Evolutionary conservation across 208 protist genomes (phyloP), one percentile per base, ranked within the genome.

Genomic region (Endotrypanum monterogeii): DNA sequence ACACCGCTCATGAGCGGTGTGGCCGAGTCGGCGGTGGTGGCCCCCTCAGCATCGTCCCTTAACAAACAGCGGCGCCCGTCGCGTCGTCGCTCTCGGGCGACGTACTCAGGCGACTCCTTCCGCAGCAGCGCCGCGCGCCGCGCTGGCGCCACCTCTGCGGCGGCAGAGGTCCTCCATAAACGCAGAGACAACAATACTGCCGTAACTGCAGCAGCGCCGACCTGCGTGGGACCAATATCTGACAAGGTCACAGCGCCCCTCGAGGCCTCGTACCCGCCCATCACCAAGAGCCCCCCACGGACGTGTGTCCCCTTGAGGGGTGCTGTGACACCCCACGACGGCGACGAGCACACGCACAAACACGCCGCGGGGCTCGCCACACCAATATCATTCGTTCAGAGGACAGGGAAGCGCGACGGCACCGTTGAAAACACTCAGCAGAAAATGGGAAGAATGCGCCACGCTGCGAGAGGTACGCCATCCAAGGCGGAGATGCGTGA

Each of bases 61-160:
- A 80, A 62, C 50, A 68, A 69, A 4, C 75, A 74, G 55, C 63
- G 73, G 25, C 76, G 76, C 39, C 39, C 63, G 7, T 54, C 65
- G 0, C 76, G 76, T 11, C 76, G 76, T 3, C 68, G 68, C 32
- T 62, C 52, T 3, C 68, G 68, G 30, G 68, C 55, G 20, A 55
- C 68, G 11, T 73, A 73, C 25, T 12, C 68, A 3, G 63, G 68
- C 41, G 68, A 73, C 35, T 75, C 48, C 11, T 54, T 60, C 39
- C 76, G 76, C 66, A 81, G 76, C 76, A 81, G 76, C 66, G 68
- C 76, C 1, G 70, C 76, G 18, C 76, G 76, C 6, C 69, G 62
- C 55, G 76, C 52, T 1, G 41, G 70, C 3, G 61, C 76, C n/a
- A 81, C 76, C 65, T 81, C 76, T 1, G 76, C 71, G 8, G 76